phyloP scores from a whole-genome alignment of 257 asterid genomes.

The Solanum infundibuliforme region DNA sequence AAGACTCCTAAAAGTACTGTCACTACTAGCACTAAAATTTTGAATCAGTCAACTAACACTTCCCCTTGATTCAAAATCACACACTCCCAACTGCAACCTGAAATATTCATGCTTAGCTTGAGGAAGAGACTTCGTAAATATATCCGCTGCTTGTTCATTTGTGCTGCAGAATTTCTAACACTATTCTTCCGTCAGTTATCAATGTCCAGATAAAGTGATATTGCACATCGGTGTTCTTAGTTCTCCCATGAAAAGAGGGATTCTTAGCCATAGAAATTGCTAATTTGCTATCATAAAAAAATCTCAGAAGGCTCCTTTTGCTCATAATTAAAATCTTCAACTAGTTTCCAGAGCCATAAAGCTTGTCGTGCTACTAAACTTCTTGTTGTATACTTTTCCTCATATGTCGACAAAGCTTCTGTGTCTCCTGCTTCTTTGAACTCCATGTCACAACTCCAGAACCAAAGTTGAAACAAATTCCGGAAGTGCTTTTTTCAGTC shows the following conservation, averaged over 20 bases:
- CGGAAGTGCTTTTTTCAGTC: neutral
- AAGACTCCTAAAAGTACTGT: no score
- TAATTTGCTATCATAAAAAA: neutral
- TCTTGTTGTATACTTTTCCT: neutral
- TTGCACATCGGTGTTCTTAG: neutral
- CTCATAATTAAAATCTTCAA: neutral
- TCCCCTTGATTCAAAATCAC: no score
- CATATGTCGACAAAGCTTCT: neutral
- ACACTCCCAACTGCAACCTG: neutral
- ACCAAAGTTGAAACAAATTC: neutral
- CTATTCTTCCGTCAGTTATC: neutral
- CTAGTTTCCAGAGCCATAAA: neutral
- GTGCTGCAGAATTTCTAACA: neutral
- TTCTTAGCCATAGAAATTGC: neutral
- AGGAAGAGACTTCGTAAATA: neutral
- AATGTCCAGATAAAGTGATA: neutral
- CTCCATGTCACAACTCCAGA: neutral
- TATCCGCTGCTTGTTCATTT: neutral
- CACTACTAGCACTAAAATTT: no score
- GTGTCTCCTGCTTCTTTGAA: neutral
- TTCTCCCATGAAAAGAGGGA: neutral
- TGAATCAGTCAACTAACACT: no score
- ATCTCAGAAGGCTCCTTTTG: neutral
- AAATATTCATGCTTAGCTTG: neutral
- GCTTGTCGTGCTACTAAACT: neutral